Evolutionary conservation across 2,329 filamentous ascomycete genomes (phyloP).

Genomic region (Colletotrichum camelliae): DNA sequence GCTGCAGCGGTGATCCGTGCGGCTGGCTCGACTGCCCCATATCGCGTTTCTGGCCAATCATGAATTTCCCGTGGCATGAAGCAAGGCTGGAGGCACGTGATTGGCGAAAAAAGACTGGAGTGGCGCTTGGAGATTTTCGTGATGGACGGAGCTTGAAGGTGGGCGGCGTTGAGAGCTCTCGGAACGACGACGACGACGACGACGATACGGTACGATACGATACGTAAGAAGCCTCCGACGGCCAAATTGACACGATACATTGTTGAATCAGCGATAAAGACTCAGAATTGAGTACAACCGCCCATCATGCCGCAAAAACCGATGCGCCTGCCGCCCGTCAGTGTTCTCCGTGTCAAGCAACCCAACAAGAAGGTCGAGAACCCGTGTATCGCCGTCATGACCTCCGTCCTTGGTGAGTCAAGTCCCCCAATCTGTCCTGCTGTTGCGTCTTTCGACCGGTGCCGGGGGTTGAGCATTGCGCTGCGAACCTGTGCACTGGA

Average conservation of each 20-base stretch:
- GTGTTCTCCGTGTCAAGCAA: conserved; percentile 58
- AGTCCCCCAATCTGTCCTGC: conserved; percentile 1
- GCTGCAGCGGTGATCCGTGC: neutral
- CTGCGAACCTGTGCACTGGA: neutral
- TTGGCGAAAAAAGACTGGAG: neutral
- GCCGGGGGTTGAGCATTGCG: neutral
- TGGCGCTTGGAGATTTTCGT: conserved; percentile 6
- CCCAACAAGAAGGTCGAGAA: conserved; percentile 55
- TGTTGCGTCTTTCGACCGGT: neutral
- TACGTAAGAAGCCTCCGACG: neutral
- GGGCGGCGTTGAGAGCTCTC: neutral
- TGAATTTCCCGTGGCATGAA: neutral
- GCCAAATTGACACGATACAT: no score
- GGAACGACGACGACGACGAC: neutral
- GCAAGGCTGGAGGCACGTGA: conserved; percentile 8
- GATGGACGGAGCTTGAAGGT: neutral
- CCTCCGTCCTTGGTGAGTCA: conserved; percentile 59
- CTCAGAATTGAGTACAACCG: neutral
- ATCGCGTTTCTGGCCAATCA: neutral
- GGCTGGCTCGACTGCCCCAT: neutral
- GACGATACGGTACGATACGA: neutral
- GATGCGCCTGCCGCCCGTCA: conserved; percentile 63
- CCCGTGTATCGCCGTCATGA: conserved; percentile 63
- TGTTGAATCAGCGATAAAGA: rapidly evolving
- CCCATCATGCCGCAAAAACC: conserved; percentile 54